Percentiles rank a stretch among this genome's conserved stretches.
Evolutionary conservation across 345 rosid species (phyloP).

Genomic region (Reutealis trisperma): DNA sequence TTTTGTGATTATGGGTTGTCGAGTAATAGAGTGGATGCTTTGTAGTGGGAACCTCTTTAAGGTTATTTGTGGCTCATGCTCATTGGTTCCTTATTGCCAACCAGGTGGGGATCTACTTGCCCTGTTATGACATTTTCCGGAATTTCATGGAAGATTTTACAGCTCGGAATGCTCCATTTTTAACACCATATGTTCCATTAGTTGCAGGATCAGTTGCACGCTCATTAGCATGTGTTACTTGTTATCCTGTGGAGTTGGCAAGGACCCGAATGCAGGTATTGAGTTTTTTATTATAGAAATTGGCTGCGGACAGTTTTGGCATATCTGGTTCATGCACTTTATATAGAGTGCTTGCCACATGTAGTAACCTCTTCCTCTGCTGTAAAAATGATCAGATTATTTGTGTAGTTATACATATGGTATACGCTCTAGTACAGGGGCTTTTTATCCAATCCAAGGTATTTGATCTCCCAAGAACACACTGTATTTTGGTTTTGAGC

Average conservation of each 20-base stretch:
- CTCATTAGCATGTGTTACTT: slow-evolving; percentile 81
- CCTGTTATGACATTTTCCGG: slow-evolving; percentile 85
- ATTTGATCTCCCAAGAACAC: neutral
- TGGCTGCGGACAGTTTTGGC: neutral
- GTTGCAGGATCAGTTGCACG: slow-evolving; percentile 82
- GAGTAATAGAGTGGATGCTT: neutral
- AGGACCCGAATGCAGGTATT: slow-evolving; percentile 96
- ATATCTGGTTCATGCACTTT: neutral
- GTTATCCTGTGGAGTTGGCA: slow-evolving; percentile 95
- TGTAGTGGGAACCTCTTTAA: neutral
- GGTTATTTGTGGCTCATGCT: neutral
- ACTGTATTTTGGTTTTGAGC: neutral
- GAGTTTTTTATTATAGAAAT: neutral
- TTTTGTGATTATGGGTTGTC: neutral
- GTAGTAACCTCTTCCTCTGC: neutral
- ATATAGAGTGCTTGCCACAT: neutral
- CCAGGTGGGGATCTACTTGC: slow-evolving; percentile 95
- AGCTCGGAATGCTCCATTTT: slow-evolving; percentile 44
- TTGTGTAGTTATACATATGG: neutral
- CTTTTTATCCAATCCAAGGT: neutral
- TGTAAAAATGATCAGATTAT: neutral
- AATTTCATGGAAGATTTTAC: slow-evolving; percentile 64
- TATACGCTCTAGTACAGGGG: neutral
- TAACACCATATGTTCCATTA: slow-evolving; percentile 58
- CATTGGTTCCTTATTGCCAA: slow-evolving; percentile 8